Evolutionary conservation across 2,329 filamentous ascomycete genomes (phyloP), one percentile per base, ranked within the genome.

Genomic region (Pezicula radicicola): DNA sequence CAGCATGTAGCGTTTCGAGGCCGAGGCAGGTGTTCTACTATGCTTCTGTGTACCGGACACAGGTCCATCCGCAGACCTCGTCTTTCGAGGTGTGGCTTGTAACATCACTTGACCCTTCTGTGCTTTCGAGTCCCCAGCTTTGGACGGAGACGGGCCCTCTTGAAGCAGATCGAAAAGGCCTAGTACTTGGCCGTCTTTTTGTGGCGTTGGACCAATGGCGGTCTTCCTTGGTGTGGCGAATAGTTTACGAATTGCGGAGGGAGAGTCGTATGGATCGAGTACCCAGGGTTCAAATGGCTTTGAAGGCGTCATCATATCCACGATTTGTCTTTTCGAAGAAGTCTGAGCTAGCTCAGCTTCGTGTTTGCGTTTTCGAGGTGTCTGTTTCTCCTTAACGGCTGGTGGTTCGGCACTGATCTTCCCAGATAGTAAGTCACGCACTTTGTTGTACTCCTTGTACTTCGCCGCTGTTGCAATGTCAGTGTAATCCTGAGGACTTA

Each of bases 171-270:
- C 89, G 65, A 94, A 94, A 16, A 94, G 71, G 4, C 89, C 88
- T 2, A 94, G 75, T 1, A 91, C 85, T 18, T 82, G 81, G 27
- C 89, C 89, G 66, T 93, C 87, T 55, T 84, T 83, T 63, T 93
- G 89, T 3, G 89, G 89, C 12, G 89, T 94, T 1, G 89, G 89
- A 2, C 88, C 88, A 55, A 94, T 80, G 1, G 77, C 80, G 5
- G 80, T 83, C 2, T 81, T 80, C 10, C 77, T 74, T 0, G 70
- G 70, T 1, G 83, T 80, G 51, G 80, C 83, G 63, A 86, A 87
- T 6, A 86, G 72, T 52, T 77, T 82, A 28, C 82, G 75, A 36
- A 77, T 74, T 41, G 77, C 72, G 1, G 78, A 78, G 2, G 84
- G 83, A 2, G 83, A 84, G 41, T 73, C 72, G 61, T 75, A 74